phyloP scores from a whole-genome alignment of 2,329 filamentous ascomycete genomes.

The Plectosphaerella sp. region DNA sequence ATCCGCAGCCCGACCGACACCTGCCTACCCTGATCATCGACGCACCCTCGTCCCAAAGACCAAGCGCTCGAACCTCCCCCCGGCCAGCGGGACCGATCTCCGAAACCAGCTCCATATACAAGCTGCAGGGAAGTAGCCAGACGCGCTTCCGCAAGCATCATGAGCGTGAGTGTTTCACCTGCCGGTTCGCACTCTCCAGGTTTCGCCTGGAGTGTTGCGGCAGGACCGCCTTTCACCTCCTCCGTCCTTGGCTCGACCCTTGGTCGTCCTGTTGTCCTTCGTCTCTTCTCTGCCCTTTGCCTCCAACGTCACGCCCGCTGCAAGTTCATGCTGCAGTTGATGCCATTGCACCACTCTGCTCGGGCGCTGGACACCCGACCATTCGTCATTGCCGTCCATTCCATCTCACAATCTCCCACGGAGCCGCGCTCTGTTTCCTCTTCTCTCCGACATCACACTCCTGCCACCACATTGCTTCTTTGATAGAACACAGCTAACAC shows the following conservation, averaged over 20 bases:
- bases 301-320: not conserved
- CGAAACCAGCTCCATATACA: not conserved
- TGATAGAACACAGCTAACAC: not conserved
- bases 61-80: not conserved
- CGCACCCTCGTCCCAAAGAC: not conserved
- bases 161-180: slow-evolving; percentile 44
- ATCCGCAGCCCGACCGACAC: not conserved
- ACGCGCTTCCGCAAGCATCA: slow-evolving; percentile 25
- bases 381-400: no score
- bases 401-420: no score
- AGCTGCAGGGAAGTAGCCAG: slow-evolving; percentile 13
- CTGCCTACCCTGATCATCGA: not conserved
- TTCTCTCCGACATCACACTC: not conserved
- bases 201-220: slow-evolving; percentile 9
- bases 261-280: slow-evolving; percentile 2
- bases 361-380: no score
- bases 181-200: slow-evolving; percentile 15
- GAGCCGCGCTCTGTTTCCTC: not conserved
- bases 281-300: not conserved
- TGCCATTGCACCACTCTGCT: no score
- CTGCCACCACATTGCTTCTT: not conserved
- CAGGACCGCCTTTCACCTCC: slow-evolving; percentile 1
- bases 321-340: not conserved
- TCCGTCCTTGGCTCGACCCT: slow-evolving; percentile 1
- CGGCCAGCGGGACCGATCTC: not conserved